phyloP scores from a whole-genome alignment of 148 eudicot species.

The Drosera capensis region DNA sequence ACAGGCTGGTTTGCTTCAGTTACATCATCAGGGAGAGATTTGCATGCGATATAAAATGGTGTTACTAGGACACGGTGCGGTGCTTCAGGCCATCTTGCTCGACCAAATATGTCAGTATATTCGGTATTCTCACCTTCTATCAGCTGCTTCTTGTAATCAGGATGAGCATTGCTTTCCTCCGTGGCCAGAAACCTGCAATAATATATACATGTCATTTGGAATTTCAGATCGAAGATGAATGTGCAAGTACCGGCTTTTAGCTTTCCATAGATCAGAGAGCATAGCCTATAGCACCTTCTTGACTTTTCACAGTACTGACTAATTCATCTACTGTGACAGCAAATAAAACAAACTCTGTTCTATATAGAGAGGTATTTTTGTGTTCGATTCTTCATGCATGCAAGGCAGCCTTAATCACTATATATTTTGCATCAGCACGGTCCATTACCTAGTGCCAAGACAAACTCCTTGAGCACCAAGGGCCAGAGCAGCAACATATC shows the following conservation, averaged over 20 bases:
- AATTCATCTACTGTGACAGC: too few relatives aligned
- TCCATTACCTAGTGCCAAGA: conserved; percentile 69
- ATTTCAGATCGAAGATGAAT: neutral
- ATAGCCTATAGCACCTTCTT: too few relatives aligned
- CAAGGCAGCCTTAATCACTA: too few relatives aligned
- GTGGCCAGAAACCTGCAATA: conserved; percentile 74
- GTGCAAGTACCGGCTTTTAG: neutral
- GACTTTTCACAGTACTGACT: too few relatives aligned
- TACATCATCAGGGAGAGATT: conserved; percentile 45
- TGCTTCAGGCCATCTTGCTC: conserved; percentile 95
- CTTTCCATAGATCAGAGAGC: neutral
- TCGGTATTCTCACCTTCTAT: conserved; percentile 54
- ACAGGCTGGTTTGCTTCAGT: conserved; percentile 66
- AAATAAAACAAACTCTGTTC: too few relatives aligned
- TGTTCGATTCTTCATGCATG: neutral
- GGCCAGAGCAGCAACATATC: conserved; percentile 84
- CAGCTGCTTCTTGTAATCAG: conserved; percentile 65
- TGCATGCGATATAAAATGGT: conserved; percentile 57
- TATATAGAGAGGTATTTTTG: too few relatives aligned
- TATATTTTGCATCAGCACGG: neutral
- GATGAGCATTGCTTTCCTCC: conserved; percentile 82
- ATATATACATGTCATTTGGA: neutral
- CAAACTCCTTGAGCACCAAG: conserved; percentile 85
- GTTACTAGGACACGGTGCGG: conserved; percentile 71
- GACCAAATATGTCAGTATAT: conserved; percentile 72